Conservation (phyloP, 805 yeast species). For the Lipomyces chichibuensis region DNA sequence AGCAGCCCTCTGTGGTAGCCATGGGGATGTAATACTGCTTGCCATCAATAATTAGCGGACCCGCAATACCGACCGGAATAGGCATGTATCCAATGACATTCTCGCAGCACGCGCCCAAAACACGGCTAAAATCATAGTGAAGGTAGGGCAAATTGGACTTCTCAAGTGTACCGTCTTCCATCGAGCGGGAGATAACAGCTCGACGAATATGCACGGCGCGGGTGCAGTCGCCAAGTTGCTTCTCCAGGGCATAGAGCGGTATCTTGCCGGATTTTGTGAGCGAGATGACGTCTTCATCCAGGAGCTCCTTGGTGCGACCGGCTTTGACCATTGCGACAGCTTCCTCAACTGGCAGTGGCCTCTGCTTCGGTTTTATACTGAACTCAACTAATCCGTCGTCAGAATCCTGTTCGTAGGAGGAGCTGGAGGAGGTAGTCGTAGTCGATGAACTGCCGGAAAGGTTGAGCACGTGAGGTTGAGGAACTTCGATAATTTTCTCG, state of each 20-base stretch:
- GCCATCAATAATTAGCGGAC: constrained; percentile 91
- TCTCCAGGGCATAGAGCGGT: constrained; percentile 93
- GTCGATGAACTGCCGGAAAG: constrained; percentile 32
- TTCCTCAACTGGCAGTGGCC: constrained; percentile 55
- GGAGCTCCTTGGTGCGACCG: constrained; percentile 68
- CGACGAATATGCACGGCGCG: constrained; percentile 95
- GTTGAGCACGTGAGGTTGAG: constrained; percentile 40
- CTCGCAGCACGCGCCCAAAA: constrained; percentile 98
- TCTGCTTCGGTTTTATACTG: constrained; percentile 37
- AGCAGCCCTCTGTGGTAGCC: constrained; percentile 99
- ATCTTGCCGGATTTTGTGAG: constrained; percentile 75
- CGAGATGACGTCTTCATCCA: constrained; percentile 71
- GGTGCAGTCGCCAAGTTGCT: constrained; percentile 81
- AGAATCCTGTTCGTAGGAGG: constrained; percentile 42
- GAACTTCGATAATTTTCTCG: constrained; percentile 42
- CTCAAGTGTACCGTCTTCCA: constrained; percentile 79
- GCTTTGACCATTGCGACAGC: constrained; percentile 63
- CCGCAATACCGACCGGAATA: constrained; percentile 96
- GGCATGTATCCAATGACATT: constrained; percentile 97
- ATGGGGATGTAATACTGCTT: constrained; percentile 88
- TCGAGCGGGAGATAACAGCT: constrained; percentile 80
- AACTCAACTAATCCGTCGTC: constrained; percentile 43
- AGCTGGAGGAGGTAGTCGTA: constrained; percentile 32
- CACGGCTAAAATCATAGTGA: constrained; percentile 90
- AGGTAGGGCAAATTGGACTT: constrained; percentile 74